Evolutionary conservation across 2,329 filamentous ascomycete species (phyloP).

Genomic region (Metarhizium guizhouense): DNA sequence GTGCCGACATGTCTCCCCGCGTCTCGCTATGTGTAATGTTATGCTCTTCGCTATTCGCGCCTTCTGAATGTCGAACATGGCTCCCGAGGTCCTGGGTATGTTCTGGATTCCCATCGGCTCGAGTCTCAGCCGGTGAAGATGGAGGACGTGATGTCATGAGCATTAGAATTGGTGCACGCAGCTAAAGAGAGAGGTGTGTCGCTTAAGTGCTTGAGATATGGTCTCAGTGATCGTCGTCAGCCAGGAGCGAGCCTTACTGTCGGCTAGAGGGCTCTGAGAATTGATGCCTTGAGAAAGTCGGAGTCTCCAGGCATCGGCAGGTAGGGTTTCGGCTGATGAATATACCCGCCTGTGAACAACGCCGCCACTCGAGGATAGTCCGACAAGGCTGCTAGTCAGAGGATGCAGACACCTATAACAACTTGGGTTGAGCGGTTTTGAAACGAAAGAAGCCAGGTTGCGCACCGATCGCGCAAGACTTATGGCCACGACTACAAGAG

Average conservation of each 20-base stretch:
- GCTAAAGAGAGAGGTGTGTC: not conserved
- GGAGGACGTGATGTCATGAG: constrained; percentile 10
- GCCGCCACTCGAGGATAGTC: not conserved
- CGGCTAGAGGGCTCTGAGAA: not conserved
- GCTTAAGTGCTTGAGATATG: not conserved
- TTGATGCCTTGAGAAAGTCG: not conserved
- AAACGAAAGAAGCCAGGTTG: not conserved
- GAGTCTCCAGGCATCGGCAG: not conserved
- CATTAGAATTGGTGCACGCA: not conserved
- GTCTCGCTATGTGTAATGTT: not conserved
- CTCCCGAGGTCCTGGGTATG: not conserved
- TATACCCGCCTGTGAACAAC: not conserved
- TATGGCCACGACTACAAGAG: not conserved
- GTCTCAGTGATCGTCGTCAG: not conserved
- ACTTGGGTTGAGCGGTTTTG: not conserved
- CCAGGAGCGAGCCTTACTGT: not conserved
- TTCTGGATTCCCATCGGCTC: constrained; percentile 6
- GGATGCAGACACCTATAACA: not conserved
- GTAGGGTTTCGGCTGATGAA: not conserved
- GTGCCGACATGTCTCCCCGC: not conserved
- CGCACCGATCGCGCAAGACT: not conserved
- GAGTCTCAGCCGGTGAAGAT: constrained; percentile 3
- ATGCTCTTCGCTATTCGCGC: not conserved
- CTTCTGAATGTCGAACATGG: not conserved
- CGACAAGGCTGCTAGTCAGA: not conserved